Conservation (phyloP, 495 filamentous ascomycete genomes). For the Staphylotrichum tortipilum region DNA sequence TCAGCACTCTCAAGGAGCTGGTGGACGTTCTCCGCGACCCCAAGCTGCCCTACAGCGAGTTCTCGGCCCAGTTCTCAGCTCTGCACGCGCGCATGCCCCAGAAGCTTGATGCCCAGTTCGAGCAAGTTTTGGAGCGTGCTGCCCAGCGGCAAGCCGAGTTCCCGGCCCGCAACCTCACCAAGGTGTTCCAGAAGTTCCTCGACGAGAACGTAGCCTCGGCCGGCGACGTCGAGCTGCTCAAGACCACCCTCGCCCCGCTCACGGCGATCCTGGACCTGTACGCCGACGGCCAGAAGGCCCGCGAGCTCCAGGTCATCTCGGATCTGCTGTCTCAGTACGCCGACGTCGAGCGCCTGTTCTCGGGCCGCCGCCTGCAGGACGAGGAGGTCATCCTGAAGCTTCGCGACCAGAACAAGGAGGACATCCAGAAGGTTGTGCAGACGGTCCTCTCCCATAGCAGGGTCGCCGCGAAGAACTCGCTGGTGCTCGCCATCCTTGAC, state of each 20-base stretch:
- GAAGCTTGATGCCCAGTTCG: constrained; percentile 74
- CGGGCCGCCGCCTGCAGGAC: constrained; percentile 71
- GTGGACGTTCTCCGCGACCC: constrained; percentile 81
- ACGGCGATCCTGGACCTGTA: constrained; percentile 75
- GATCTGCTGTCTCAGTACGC: constrained; percentile 70
- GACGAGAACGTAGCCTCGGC: constrained; percentile 74
- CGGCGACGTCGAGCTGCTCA: constrained; percentile 55
- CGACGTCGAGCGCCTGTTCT: constrained; percentile 78
- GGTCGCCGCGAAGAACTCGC: constrained; percentile 87
- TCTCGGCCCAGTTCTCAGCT: constrained; percentile 87
- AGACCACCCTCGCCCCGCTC: constrained; percentile 66
- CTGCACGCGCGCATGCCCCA: constrained; percentile 93
- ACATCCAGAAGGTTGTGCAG: constrained; percentile 70
- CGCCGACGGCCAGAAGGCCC: constrained; percentile 77
- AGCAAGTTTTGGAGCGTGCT: constrained; percentile 76
- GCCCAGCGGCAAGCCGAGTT: constrained; percentile 73
- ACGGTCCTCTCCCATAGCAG: constrained; percentile 89
- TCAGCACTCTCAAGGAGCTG: constrained; percentile 75
- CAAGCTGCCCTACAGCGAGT: constrained; percentile 93
- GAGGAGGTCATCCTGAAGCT: constrained; percentile 93
- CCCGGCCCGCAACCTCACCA: constrained; percentile 78
- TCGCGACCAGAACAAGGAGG: constrained; percentile 91
- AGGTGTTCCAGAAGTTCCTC: constrained; percentile 77
- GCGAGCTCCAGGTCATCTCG: constrained; percentile 79
- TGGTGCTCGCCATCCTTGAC: constrained; percentile 83